Evolutionary conservation across 805 yeast species (phyloP), one percentile per base, ranked within the genome.

Genomic region (Blastobotrys chiropterorum): DNA sequence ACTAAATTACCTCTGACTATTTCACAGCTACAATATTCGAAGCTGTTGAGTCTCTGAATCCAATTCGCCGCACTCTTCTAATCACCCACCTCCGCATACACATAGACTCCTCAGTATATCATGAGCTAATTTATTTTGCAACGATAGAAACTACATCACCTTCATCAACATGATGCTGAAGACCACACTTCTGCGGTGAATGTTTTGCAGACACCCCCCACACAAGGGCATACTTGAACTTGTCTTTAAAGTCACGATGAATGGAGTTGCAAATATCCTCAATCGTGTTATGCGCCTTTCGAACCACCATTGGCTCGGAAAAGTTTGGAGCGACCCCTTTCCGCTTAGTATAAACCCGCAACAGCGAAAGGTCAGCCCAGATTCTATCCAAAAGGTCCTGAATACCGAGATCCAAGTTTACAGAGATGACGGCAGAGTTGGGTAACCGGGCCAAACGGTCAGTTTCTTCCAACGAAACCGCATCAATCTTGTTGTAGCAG

Each of bases 201-300:
- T 89, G 96, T 67, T 94, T 94, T 4, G 97, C 86, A 46, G 95
- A 84, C 1, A 90, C 82, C 0, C 99, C 99, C 97, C 98, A 92
- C 3, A 92, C 97, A 62, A 90, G 70, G 0, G 98, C 98, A 66
- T 90, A 90, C 67, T 90, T 88, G 75, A 94, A 92, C 62, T 86
- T 88, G 57, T 85, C 83, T 64, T 90, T 90, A 76, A 92, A 86
- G 62, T 90, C 97, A 60, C 95, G 79, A 67, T 92, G 98, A 56
- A 92, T 85, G 11, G 94, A 78, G 64, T 92, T 90, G 72, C 99
- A 92, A 26, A 92, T 88, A 58, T 83, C 89, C 58, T 85, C 92
- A 49, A 92, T 80, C 1, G 94, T 76, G 4, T 95, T 84, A 50
- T 82, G 78, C n/a, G 57, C 56, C 51, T 75, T 77, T 60, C 98